Evolutionary conservation across 345 rosid genomes (phyloP).

Genomic region (Arabidopsis suecica): DNA sequence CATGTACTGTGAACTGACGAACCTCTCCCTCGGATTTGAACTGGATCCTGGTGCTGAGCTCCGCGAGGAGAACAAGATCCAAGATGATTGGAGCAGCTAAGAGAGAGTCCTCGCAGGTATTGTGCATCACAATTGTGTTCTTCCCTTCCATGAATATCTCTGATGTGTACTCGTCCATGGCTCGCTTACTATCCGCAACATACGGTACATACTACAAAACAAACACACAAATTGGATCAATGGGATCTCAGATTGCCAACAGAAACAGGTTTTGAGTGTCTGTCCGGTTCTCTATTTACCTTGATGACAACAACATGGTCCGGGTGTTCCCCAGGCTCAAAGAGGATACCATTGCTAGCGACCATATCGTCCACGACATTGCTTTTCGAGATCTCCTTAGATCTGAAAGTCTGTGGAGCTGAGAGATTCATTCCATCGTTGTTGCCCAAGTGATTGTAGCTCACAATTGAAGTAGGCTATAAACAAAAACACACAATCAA

Average conservation of each 20-base stretch:
- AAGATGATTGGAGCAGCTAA: constrained; percentile 97
- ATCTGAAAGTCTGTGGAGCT: constrained; percentile 93
- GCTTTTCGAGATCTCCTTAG: constrained; percentile 96
- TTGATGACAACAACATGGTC: constrained; percentile 99
- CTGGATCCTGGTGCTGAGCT: constrained; percentile 94
- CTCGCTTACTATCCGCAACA: constrained; percentile 95
- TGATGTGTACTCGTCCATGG: constrained; percentile 98
- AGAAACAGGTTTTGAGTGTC: not conserved
- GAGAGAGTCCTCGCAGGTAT: constrained; percentile 95
- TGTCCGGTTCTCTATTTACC: constrained; percentile 46
- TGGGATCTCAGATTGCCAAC: not conserved
- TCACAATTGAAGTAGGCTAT: constrained; percentile 97
- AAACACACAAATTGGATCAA: constrained; percentile 21
- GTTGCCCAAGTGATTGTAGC: constrained; percentile 97
- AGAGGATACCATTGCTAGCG: constrained; percentile 88
- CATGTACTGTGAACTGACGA: constrained; percentile 11
- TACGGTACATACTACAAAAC: constrained; percentile 79
- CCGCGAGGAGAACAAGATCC: constrained; percentile 94
- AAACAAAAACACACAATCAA: not conserved
- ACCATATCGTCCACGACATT: constrained; percentile 99
- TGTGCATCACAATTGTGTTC: constrained; percentile 96
- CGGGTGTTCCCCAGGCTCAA: constrained; percentile 95
- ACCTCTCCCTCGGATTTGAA: constrained; percentile 93
- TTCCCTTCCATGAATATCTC: constrained; percentile 98
- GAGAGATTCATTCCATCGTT: constrained; percentile 99